Conservation (phyloP, 2,329 filamentous ascomycete species). For the Paramyrothecium sp. region DNA sequence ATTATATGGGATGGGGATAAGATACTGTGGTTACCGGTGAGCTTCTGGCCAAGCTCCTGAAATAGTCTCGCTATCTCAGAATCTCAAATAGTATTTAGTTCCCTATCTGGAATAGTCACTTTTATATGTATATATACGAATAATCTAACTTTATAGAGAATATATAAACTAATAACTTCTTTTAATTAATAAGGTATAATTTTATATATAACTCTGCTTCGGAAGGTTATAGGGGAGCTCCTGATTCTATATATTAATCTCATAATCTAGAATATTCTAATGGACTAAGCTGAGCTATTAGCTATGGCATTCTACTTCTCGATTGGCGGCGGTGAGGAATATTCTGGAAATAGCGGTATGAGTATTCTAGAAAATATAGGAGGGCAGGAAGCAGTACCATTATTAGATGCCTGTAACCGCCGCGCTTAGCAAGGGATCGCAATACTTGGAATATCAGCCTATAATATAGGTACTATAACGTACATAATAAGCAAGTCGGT, state of each 20-base stretch:
- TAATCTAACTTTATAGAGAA: background rate
- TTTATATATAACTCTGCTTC: background rate
- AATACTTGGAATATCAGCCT: too few species aligned
- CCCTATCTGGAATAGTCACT: background rate
- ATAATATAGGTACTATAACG: too few species aligned
- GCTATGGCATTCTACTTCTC: background rate
- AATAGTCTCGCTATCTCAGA: background rate
- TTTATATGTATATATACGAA: background rate
- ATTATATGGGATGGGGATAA: background rate
- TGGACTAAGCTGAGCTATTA: background rate
- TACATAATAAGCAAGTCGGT: too few species aligned
- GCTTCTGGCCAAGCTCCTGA: background rate
- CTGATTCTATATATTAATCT: background rate
- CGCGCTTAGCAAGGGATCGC: too few species aligned
- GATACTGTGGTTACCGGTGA: conserved; percentile 1
- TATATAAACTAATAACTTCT: background rate
- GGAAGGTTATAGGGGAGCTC: background rate
- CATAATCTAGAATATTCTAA: background rate
- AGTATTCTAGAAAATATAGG: background rate
- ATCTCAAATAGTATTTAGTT: background rate
- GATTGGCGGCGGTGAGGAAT: background rate
- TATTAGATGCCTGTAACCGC: background rate
- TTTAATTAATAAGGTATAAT: background rate
- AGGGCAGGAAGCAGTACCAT: background rate
- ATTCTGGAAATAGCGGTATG: background rate